A percentile compares a stretch with the other conserved stretches of the same genome.
phyloP scores from a whole-genome alignment of 2,329 filamentous ascomycete genomes.

The Xylariaceae sp. region DNA sequence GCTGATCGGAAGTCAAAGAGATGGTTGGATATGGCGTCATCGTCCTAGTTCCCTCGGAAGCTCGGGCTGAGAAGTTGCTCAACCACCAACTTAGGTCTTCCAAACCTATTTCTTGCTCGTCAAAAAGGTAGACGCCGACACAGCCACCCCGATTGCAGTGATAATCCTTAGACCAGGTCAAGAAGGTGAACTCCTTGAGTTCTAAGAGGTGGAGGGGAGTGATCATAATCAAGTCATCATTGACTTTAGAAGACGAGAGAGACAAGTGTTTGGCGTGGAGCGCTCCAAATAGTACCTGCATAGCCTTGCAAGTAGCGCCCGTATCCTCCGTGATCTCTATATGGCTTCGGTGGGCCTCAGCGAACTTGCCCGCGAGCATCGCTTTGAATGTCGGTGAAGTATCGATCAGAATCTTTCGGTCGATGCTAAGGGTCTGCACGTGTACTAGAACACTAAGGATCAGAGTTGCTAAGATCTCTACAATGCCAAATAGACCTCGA shows the following conservation, averaged over 20 bases:
- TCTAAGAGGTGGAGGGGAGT: not conserved
- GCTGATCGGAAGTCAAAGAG: not conserved
- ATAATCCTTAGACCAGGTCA: not conserved
- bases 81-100: not conserved
- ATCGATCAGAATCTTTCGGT: not conserved
- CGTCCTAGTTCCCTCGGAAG: not conserved
- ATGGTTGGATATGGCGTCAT: not conserved
- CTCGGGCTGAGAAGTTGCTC: not conserved
- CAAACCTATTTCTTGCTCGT: not conserved
- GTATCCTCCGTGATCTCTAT: not conserved
- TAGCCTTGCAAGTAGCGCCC: not conserved
- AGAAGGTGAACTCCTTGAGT: not conserved
- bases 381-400: not conserved
- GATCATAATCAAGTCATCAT: not conserved
- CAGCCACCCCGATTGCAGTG: not conserved
- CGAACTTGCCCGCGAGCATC: not conserved
- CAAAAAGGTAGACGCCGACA: not conserved
- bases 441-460: not conserved
- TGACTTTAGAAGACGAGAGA: not conserved
- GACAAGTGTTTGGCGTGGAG: not conserved
- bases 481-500: too few species aligned
- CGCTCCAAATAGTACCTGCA: not conserved
- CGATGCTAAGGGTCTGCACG: not conserved
- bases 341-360: not conserved
- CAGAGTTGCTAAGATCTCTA: too few species aligned